phyloP scores from a whole-genome alignment of 23 red algal genomes.

The Agarophyton chilense region DNA sequence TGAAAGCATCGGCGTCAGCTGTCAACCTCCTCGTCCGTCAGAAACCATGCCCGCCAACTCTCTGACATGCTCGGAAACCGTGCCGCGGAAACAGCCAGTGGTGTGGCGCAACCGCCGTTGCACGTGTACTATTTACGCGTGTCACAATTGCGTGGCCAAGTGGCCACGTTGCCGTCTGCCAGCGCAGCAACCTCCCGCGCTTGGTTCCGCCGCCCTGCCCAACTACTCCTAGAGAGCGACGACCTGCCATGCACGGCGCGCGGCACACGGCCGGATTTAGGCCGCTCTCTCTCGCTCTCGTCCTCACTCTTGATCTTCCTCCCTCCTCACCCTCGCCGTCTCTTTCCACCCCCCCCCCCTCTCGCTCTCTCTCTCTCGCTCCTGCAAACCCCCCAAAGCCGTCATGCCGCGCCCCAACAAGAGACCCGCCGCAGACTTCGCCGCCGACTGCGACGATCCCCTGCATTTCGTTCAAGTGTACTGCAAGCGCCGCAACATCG shows the following conservation, averaged over 20 bases:
- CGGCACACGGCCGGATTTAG: no score
- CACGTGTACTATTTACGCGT: not conserved
- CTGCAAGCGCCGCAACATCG: constrained; percentile 25
- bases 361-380: not conserved
- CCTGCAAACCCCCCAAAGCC: not conserved
- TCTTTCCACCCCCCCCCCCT: not conserved
- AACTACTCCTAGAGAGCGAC: not conserved
- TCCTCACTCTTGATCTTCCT: no score
- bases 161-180: constrained; percentile 1
- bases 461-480: constrained; percentile 3
- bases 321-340: not conserved
- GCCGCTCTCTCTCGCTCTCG: not conserved
- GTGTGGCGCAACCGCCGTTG: not conserved
- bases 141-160: not conserved
- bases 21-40: no score
- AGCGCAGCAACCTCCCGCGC: not conserved
- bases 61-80: not conserved
- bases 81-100: constrained; percentile 23
- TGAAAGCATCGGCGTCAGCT: no score
- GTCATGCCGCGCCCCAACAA: constrained; percentile 3
- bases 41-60: not conserved
- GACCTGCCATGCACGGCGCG: constrained; percentile 34
- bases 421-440: not conserved
- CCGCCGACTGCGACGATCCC: constrained; percentile 24
- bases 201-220: no score